These are phyloP conservation scores for Apiospora phragmitis DNA, from an alignment of 2,329 filamentous ascomycete genomes.

Conservation along the genomic window DNA sequence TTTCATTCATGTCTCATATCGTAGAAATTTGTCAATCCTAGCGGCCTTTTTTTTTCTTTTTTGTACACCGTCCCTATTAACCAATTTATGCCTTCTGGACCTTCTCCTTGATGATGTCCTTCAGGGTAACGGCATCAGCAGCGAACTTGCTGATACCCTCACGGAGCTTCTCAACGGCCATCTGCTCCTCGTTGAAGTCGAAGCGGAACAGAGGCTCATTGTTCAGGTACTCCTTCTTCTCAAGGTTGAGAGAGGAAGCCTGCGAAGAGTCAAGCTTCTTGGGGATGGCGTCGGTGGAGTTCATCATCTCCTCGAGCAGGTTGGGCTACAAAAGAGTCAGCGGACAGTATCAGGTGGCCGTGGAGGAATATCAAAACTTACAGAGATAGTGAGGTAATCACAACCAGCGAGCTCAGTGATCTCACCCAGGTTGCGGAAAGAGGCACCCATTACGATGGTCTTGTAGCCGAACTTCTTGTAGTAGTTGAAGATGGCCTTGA, in stretches of 20 bases:
- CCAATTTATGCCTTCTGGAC: constrained; percentile 41
- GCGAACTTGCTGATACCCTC: constrained; percentile 99
- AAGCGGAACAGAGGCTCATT: constrained; percentile 93
- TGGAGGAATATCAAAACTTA: constrained; percentile 31
- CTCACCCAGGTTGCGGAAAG: constrained; percentile 94
- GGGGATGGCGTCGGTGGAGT: constrained; percentile 78
- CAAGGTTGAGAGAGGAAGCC: constrained; percentile 70
- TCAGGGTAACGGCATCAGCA: constrained; percentile 90
- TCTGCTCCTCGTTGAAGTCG: constrained; percentile 99
- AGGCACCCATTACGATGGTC: constrained; percentile 99
- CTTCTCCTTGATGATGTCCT: constrained; percentile 89
- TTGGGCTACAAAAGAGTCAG: constrained; percentile 68
- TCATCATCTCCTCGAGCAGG: constrained; percentile 91
- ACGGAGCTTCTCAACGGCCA: constrained; percentile 98
- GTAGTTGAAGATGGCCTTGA: constrained; percentile 97
- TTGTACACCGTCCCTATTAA: constrained; percentile 3
- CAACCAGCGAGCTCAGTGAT: constrained; percentile 98
- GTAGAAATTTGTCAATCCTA: background rate
- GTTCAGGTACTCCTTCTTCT: constrained; percentile 89
- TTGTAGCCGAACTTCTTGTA: constrained; percentile 99
- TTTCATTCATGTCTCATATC: constrained; percentile 6
- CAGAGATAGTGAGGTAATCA: constrained; percentile 98
- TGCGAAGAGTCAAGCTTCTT: constrained; percentile 82
- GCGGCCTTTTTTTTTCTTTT: background rate
- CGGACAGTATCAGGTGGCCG: constrained; percentile 6